Conservation (phyloP, 441 rosid genomes). For the Viola pubescens region DNA sequence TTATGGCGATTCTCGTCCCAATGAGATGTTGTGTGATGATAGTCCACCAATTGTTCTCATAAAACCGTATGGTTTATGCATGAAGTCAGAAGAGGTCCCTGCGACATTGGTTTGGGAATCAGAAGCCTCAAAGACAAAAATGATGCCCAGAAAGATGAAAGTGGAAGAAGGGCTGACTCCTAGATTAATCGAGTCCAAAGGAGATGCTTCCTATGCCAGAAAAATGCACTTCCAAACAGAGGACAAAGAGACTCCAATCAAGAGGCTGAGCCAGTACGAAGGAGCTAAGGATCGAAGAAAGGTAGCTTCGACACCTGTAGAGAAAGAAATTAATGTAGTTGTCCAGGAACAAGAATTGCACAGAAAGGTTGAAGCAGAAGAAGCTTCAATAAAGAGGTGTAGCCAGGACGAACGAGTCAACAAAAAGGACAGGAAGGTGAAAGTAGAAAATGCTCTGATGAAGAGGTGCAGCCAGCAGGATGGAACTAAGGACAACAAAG, state of each 20-base stretch:
- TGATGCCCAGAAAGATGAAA: slow-evolving; percentile 25
- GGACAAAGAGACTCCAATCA: slow-evolving; percentile 18
- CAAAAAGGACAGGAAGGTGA: slow-evolving; percentile 14
- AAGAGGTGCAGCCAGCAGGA: slow-evolving; percentile 25
- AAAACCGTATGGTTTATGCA: slow-evolving; percentile 36
- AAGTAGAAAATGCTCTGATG: slow-evolving; percentile 19
- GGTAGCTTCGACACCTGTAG: slow-evolving; percentile 23
- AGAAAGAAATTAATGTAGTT: slow-evolving; percentile 29
- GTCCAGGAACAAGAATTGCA: slow-evolving; percentile 24
- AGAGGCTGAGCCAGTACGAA: slow-evolving; percentile 31
- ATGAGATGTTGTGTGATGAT: slow-evolving; percentile 24
- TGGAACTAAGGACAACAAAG: slow-evolving; percentile 24
- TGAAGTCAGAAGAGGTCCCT: slow-evolving; percentile 22
- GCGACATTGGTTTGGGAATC: slow-evolving; percentile 19
- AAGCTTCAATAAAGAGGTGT: slow-evolving; percentile 20
- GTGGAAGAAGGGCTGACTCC: slow-evolving; percentile 28
- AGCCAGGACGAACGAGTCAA: too few species aligned
- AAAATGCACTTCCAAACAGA: slow-evolving; percentile 18
- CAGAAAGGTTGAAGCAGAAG: slow-evolving; percentile 24
- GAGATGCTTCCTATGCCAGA: slow-evolving; percentile 12
- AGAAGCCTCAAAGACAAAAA: slow-evolving; percentile 19
- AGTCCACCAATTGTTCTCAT: slow-evolving; percentile 58
- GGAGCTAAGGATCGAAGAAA: slow-evolving; percentile 24
- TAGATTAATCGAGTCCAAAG: slow-evolving; percentile 19
- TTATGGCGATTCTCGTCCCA: slow-evolving; percentile 16